Evolutionary conservation across 2,329 filamentous ascomycete species (phyloP).

Genomic region (Pochonia chlamydosporia): DNA sequence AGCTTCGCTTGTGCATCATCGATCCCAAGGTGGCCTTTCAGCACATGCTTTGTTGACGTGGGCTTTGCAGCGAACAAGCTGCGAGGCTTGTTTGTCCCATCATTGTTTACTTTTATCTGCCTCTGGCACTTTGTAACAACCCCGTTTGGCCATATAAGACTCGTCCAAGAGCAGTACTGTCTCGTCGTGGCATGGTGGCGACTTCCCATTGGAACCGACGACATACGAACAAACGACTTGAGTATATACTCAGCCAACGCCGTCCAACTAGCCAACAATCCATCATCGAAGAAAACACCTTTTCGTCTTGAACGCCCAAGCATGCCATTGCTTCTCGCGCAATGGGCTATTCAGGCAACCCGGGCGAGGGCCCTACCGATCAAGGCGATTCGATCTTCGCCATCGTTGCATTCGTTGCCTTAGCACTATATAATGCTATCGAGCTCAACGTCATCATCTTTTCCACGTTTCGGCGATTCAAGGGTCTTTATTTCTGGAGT

Average conservation of each 20-base stretch:
- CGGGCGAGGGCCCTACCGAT: background rate
- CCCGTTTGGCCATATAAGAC: background rate
- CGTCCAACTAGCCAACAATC: background rate
- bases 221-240: background rate
- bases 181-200: background rate
- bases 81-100: background rate
- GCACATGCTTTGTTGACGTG: background rate
- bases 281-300: background rate
- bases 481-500: conserved; percentile 33
- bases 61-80: conserved; percentile 2
- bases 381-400: background rate
- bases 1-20: background rate
- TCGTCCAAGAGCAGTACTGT: background rate
- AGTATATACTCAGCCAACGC: background rate
- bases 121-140: background rate
- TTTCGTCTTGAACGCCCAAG: background rate
- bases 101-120: background rate
- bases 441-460: conserved; percentile 26
- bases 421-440: conserved; percentile 22
- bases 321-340: background rate
- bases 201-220: background rate
- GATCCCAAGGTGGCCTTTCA: background rate
- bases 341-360: conserved; percentile 9
- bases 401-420: conserved; percentile 6
- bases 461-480: conserved; percentile 22